Base-by-base conservation (phyloP, 495 filamentous ascomycete species). In the Parathielavia hyrcaniae region DNA sequence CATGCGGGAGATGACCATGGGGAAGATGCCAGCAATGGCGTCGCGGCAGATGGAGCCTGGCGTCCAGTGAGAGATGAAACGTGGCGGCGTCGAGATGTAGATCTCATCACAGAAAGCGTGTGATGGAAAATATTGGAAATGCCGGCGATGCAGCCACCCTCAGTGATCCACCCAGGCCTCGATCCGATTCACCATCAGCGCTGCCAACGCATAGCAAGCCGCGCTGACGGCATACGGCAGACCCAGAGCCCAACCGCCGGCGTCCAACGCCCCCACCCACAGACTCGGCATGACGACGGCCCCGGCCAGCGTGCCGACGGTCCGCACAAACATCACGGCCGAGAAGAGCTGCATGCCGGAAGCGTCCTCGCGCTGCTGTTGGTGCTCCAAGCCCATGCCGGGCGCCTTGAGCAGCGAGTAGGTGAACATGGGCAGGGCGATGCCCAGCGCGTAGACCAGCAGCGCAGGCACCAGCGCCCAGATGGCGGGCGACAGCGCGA, bases 291-390 rank as follows among this genome's bases (percentile, higher is more conserved):
- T 76, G 14, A 75, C 49, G 10, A 68, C 67, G 0, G 74, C 73
- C 1, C 75, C 75, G 1, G 75, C 50, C 34, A 77, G 50, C 32
- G 71, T 69, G 11, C 74, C 75, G 0, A 75, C 60, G n/a, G 73
- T 72, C 58, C 70, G 70, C 2, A 75, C 69, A 62, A 77, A 65
- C 75, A 77, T 77, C 16, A 75, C 73, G 35, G 76, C 70, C 19
- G 75, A 75, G 53, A 76, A 75, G 19, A 77, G 61, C 43, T 72
- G 73, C 19, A 63, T 70, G 60, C 26, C 30, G 19, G 40, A 32
- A 30, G 47, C 40, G 3, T 46, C 48, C 26, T 17, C 44, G 23
- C 23, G 4, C 47, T 30, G 38, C 34, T 16, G 16, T 2, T 46
- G 34, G 26, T 30, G 26, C 1, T 50, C 16, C 48, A 48, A 3